Base-by-base conservation (phyloP, 2,329 filamentous ascomycete genomes). In the Aspergillus hiratsukae region DNA sequence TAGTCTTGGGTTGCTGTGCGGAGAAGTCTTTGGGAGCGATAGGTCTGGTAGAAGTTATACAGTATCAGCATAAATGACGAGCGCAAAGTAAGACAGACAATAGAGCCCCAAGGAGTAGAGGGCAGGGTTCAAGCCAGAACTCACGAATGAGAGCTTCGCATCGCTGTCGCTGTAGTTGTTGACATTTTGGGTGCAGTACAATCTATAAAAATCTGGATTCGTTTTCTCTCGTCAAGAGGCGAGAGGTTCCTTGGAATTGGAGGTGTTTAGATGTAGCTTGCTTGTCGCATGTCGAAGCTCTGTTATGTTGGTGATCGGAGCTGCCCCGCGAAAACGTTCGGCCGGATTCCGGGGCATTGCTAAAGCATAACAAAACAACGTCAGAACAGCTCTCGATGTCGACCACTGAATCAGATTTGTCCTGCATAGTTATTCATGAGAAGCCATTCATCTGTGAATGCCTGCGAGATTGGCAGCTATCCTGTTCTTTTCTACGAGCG, bases 1-100 rank as follows among this genome's bases (percentile, higher is more conserved):
- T 92, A 2, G 91, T 94, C 66, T 87, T 80, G 35, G 93, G 91
- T 75, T 99, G 94, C 72, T 93, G 91, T 52, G 84, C 87, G 71
- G 92, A 90, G 83, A 99, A 99, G 64, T 86, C 78, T 61, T 90
- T 86, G 27, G 92, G 91, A 53, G 90, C 83, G 60, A 87, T 86
- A 25, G 93, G 91, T 19, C 84, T 85, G 58, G 14, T 43, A 54
- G 46, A 19, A 48, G 52, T 52, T 52, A 43, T 28, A 23, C 53
- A 37, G 5, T 8, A 54, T 66, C 61, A 62, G 62, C 28, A 23
- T 23, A 29, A 3, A 6, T 14, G 11, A 3, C 17, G 11, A 31
- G 10, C 45, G n/a, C 31, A 54, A 56, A 58, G 53, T 49, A 43
- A 59, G 51, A 50, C 49, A 55, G 27, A 7, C 27, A 19, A 31